Evolutionary conservation across 2,329 filamentous ascomycete genomes (phyloP), one percentile per base, ranked within the genome.

Genomic region (Botrytis byssoidea): DNA sequence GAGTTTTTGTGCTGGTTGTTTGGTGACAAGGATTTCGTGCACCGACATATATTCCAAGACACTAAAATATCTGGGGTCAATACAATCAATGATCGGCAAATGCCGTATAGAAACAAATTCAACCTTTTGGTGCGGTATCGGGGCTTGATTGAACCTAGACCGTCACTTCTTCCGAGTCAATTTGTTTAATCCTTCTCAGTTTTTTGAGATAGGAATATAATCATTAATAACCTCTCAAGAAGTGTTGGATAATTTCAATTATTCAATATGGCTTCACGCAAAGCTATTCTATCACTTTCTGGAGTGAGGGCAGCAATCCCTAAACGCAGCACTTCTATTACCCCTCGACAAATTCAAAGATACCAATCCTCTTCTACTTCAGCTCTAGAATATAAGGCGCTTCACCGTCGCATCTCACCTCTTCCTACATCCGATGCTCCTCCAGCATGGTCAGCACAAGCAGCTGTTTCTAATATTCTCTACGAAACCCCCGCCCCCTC

Each of bases 401-500:
- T 98, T 76, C 95, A 97, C 82, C 93, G 94, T 80, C 93, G 95
- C 77, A 93, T 95, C 75, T 92, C 93, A 32, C 93, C 95, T 76
- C 90, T 94, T 35, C 93, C 97, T 71, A 92, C 93, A 72, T 91
- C 89, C 77, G 90, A 93, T 78, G 87, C 92, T 73, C 88, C 92
- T 42, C 91, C 93, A 51, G 87, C 94, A 18, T 94, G 94, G 87
- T 97, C 95, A 81, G 95, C 95, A 55, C 95, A 96, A 79, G 94
- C 96, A 29, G 96, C 96, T 78, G 96, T 99, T 77, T 97, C 94
- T 82, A 97, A 95, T 83, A 99, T 99, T 82, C 93, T 99, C 83
- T 99, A 99, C 87, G 96, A 99, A 88, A 98, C 95, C 4, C 96
- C 96, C 9, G 88, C 93, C 29, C 93, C 94, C 12, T 95, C 94